These are phyloP conservation scores for Brassica carinata DNA, from an alignment of 345 rosid genomes.

Conservation along the genomic window DNA sequence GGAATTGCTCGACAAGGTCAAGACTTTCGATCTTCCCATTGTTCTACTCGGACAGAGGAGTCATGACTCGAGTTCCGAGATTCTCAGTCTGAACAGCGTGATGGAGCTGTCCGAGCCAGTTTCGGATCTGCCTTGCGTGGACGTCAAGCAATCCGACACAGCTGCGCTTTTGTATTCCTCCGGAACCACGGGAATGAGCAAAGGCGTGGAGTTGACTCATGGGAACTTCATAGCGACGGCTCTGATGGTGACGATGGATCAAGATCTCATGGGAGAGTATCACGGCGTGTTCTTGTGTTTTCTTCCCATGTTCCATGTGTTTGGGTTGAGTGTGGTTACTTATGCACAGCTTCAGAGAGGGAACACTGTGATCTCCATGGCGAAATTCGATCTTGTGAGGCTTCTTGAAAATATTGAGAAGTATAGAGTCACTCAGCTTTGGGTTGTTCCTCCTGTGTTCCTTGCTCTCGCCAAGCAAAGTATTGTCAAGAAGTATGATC, in stretches of 20 bases:
- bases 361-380: conserved; percentile 61
- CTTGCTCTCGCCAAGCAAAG: conserved; percentile 76
- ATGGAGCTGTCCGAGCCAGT: conserved; percentile 49
- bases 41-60: conserved; percentile 51
- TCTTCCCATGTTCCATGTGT: conserved; percentile 94
- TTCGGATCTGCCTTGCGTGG: conserved; percentile 49
- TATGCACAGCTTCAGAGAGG: conserved; percentile 71
- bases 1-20: conserved; percentile 61
- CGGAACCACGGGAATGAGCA: conserved; percentile 84
- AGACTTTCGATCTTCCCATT: conserved; percentile 56
- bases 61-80: conserved; percentile 35
- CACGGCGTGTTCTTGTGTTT: conserved; percentile 59
- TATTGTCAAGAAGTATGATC: conserved; percentile 59
- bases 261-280: conserved; percentile 57
- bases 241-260: conserved; percentile 50
- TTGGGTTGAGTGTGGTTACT: conserved; percentile 58
- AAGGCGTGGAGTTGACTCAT: conserved; percentile 90
- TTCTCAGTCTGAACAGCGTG: conserved; percentile 49
- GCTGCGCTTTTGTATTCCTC: conserved; percentile 84
- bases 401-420: conserved; percentile 57
- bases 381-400: conserved; percentile 62
- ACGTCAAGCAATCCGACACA: conserved; percentile 59
- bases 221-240: conserved; percentile 75
- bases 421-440: conserved; percentile 65
- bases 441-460: conserved; percentile 87